These are phyloP conservation scores for Colletotrichum chlorophyti DNA, from an alignment of 2,329 filamentous ascomycete genomes.

Conservation along the genomic window DNA sequence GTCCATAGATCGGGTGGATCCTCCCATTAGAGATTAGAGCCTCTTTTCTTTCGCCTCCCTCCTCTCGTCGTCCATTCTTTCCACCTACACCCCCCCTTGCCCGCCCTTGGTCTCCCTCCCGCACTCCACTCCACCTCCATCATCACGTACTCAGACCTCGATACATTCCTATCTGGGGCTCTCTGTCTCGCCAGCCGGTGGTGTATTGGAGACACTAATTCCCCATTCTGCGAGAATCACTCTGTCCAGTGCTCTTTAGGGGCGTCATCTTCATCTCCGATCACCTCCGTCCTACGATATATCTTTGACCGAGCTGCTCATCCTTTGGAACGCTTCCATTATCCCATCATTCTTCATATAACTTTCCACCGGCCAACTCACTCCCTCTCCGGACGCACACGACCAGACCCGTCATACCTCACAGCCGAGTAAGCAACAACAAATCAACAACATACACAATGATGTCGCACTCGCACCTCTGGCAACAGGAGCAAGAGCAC, in stretches of 20 bases:
- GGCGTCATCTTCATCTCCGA: conserved; percentile 37
- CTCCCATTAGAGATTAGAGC: conserved; percentile 28
- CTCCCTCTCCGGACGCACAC: conserved; percentile 28
- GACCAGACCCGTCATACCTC: too few species aligned
- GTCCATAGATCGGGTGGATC: conserved; percentile 3
- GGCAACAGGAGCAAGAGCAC: conserved; percentile 25
- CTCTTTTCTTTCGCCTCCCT: conserved; percentile 28
- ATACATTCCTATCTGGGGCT: conserved; percentile 42
- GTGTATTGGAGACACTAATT: conserved; percentile 31
- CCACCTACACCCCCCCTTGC: conserved; percentile 14
- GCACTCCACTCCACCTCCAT: conserved; percentile 20
- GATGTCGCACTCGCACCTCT: conserved; percentile 26
- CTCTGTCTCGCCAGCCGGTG: conserved; percentile 43
- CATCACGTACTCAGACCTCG: conserved; percentile 32
- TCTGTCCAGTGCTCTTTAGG: conserved; percentile 19
- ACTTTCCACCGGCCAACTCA: conserved; percentile 23
- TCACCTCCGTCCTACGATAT: conserved; percentile 47
- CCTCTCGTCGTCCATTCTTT: conserved; percentile 14
- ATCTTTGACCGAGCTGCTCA: conserved; percentile 48
- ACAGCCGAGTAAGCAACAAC: conserved; percentile 23
- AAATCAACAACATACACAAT: conserved; percentile 21
- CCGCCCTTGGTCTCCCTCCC: conserved; percentile 8
- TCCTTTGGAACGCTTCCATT: conserved; percentile 33
- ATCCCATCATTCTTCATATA: conserved; percentile 31
- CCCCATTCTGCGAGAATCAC: conserved; percentile 28